A percentile compares a stretch with the other conserved stretches of the same genome.
Conservation (phyloP, 2,329 filamentous ascomycete genomes). For the Cladosporium phlei region DNA sequence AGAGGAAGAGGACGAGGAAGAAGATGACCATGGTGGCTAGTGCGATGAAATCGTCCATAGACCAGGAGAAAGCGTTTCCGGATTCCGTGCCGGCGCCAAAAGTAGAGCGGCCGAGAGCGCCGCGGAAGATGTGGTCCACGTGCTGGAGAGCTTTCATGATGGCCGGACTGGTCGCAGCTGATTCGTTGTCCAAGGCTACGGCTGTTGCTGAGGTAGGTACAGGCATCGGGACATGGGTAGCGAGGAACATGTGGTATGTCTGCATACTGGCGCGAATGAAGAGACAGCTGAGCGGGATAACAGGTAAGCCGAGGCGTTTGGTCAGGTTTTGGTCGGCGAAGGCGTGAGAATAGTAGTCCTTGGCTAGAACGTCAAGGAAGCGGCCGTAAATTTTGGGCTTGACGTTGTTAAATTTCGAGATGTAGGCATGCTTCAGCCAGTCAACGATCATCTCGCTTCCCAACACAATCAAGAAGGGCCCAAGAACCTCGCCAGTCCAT, state of each 20-base stretch:
- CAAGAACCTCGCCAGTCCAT: constrained; percentile 83
- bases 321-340: constrained; percentile 89
- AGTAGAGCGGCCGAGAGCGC: constrained; percentile 68
- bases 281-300: constrained; percentile 87
- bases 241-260: constrained; percentile 97
- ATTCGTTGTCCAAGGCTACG: constrained; percentile 52
- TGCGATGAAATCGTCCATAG: constrained; percentile 68
- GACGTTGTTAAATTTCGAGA: constrained; percentile 97
- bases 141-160: constrained; percentile 73
- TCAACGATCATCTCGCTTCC: constrained; percentile 97
- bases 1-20: constrained; percentile 77
- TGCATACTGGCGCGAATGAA: constrained; percentile 93
- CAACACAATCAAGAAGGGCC: constrained; percentile 87
- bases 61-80: constrained; percentile 45
- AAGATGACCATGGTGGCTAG: constrained; percentile 77
- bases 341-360: constrained; percentile 96
- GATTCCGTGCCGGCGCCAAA: constrained; percentile 49
- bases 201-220: constrained; percentile 63
- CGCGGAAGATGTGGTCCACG: constrained; percentile 71
- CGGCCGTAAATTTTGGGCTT: constrained; percentile 84
- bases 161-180: constrained; percentile 56
- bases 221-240: constrained; percentile 75
- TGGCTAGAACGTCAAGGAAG: constrained; percentile 88
- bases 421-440: constrained; percentile 94
- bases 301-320: constrained; percentile 80